These are phyloP conservation scores for Phaeosphaeriaceae sp. DNA, from an alignment of 2,329 filamentous ascomycete genomes.

Conservation along the genomic window DNA sequence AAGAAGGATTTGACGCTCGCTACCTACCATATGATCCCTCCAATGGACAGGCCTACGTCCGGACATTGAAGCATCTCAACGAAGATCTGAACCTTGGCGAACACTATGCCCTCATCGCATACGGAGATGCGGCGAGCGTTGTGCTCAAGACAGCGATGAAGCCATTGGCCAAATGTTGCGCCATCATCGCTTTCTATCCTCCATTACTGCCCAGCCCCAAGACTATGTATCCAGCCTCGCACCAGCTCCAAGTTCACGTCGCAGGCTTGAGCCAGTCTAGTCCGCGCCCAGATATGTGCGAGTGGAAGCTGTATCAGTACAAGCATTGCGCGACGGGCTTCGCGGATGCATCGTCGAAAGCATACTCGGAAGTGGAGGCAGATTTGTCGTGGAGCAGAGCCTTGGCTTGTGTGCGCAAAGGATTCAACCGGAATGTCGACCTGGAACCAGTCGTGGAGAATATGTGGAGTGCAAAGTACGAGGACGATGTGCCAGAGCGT, in stretches of 20 bases:
- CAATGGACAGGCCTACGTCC: constrained; percentile 38
- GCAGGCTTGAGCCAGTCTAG: constrained; percentile 45
- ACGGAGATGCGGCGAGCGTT: constrained; percentile 50
- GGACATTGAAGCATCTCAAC: constrained; percentile 44
- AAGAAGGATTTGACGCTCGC: constrained; percentile 52
- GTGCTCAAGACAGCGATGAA: constrained; percentile 51
- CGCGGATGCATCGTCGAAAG: constrained; percentile 49
- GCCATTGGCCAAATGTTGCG: constrained; percentile 49
- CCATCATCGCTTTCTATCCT: constrained; percentile 54
- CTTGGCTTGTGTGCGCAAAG: constrained; percentile 46
- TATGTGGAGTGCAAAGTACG: constrained; percentile 45
- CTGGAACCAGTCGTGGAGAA: constrained; percentile 42
- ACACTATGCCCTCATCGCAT: constrained; percentile 47
- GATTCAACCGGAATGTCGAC: constrained; percentile 45
- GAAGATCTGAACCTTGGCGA: constrained; percentile 50
- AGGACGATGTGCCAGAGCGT: constrained; percentile 38
- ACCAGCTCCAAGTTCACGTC: constrained; percentile 51
- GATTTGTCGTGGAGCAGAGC: constrained; percentile 53
- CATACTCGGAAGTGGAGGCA: constrained; percentile 51
- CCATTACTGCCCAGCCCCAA: constrained; percentile 45
- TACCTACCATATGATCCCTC: constrained; percentile 45
- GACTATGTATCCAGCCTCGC: constrained; percentile 46
- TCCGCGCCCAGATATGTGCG: constrained; percentile 40
- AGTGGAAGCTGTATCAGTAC: constrained; percentile 52
- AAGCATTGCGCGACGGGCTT: constrained; percentile 48